phyloP scores from a whole-genome alignment of 1,284 basidiomycete genomes.

The Cryptococcus neoformans region DNA sequence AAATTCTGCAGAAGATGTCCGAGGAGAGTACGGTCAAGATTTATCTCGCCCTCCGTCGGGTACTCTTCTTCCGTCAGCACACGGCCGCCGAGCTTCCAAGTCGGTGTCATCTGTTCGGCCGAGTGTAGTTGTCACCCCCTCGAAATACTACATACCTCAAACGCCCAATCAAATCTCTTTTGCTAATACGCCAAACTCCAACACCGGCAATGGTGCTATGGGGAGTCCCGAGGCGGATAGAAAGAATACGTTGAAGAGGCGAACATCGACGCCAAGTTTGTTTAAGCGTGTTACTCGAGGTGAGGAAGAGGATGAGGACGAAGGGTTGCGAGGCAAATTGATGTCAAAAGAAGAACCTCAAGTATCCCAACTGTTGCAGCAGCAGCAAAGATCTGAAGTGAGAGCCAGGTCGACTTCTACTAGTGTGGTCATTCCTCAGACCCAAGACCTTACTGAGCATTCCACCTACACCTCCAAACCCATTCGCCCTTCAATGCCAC shows the following conservation, averaged over 20 bases:
- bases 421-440: conserved; percentile 35
- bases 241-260: conserved; percentile 25
- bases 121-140: conserved; percentile 5
- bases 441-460: conserved; percentile 9
- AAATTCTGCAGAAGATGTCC: conserved; percentile 26
- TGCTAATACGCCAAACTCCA: not conserved
- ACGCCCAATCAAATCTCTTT: not conserved
- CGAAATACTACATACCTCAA: conserved; percentile 15
- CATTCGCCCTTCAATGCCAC: conserved; percentile 7
- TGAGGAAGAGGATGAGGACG: conserved; percentile 6
- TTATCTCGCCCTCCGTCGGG: not conserved
- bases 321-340: not conserved
- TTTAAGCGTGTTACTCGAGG: conserved; percentile 8
- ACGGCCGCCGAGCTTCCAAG: conserved; percentile 11
- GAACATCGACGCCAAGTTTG: conserved; percentile 39
- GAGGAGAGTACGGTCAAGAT: not conserved
- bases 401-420: conserved; percentile 43
- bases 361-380: conserved; percentile 4
- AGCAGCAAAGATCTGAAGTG: conserved; percentile 21
- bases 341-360: not conserved
- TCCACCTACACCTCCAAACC: conserved; percentile 7
- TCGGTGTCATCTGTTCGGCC: conserved; percentile 11
- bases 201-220: not conserved
- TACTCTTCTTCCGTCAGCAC: not conserved
- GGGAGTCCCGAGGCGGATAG: conserved; percentile 5